Evolutionary conservation across 1,284 basidiomycete genomes (phyloP).

Genomic region (Ceratobasidium papillatum): DNA sequence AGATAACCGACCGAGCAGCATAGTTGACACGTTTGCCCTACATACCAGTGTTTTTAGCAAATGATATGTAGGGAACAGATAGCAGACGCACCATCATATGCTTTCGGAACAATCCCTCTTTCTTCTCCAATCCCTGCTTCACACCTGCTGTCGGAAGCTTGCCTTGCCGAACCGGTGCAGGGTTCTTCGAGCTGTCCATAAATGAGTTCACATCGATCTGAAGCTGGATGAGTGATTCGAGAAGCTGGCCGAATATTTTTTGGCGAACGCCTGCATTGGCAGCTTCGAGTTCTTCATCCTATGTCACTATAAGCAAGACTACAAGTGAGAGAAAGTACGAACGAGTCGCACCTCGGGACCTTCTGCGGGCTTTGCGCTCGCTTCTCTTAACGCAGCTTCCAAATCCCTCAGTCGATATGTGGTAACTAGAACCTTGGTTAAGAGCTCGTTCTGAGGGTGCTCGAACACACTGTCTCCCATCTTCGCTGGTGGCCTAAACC

Average conservation of each 20-base stretch:
- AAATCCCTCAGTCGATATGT: conserved; percentile 83
- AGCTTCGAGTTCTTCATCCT: conserved; percentile 59
- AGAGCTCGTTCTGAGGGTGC: conserved; percentile 95
- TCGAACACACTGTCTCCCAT: conserved; percentile 96
- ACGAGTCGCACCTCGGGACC: conserved; percentile 36
- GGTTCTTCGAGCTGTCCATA: conserved; percentile 97
- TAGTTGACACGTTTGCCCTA: conserved; percentile 99
- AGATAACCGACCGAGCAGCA: conserved; percentile 98
- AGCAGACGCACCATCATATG: conserved; percentile 90
- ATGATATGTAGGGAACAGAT: neutral
- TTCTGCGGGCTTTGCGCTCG: conserved; percentile 63
- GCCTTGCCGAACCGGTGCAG: conserved; percentile 82
- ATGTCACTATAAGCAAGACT: conserved; percentile 45
- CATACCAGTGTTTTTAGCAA: neutral
- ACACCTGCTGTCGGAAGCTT: conserved; percentile 94
- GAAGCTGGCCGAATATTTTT: conserved; percentile 72
- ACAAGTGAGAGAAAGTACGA: neutral
- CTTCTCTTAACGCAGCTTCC: conserved; percentile 71
- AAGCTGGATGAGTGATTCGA: conserved; percentile 87
- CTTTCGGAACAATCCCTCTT: conserved; percentile 97
- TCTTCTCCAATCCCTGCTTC: conserved; percentile 98
- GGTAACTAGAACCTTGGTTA: conserved; percentile 84
- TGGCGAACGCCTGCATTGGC: conserved; percentile 58
- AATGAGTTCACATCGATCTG: conserved; percentile 97
- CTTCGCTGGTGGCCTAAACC: conserved; percentile 93